A percentile compares a stretch with the other conserved stretches of the same genome.
Evolutionary conservation across 805 yeast genomes (phyloP).

Genomic region (Saturnispora serradocipensis): DNA sequence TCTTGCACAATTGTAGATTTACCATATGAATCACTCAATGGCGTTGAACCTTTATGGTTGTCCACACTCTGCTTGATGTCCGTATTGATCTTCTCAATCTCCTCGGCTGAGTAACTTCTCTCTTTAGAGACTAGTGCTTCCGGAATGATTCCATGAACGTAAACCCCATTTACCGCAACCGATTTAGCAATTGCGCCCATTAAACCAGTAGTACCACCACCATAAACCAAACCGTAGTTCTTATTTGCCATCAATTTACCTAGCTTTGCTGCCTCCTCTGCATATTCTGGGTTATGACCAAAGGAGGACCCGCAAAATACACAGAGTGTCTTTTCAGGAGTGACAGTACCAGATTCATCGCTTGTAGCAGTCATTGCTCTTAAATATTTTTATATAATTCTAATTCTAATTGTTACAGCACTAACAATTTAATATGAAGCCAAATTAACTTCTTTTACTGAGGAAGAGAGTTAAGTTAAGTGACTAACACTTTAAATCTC

Average conservation of each 20-base stretch:
- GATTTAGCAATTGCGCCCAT: conserved; percentile 73
- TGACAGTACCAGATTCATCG: neutral
- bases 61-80: conserved; percentile 44
- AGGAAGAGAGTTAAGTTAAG: neutral
- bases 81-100: conserved; percentile 36
- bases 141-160: conserved; percentile 84
- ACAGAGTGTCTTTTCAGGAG: conserved; percentile 45
- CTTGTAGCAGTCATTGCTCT: neutral
- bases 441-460: neutral
- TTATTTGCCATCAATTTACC: conserved; percentile 50
- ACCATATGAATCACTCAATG: conserved; percentile 59
- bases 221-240: conserved; percentile 73
- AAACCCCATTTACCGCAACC: conserved; percentile 47
- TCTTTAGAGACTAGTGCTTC: conserved; percentile 69
- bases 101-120: conserved; percentile 34
- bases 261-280: conserved; percentile 46
- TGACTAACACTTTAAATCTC: neutral
- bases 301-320: conserved; percentile 83
- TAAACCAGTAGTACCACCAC: conserved; percentile 82
- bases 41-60: conserved; percentile 57
- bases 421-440: neutral
- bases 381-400: neutral
- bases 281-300: conserved; percentile 45
- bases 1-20: conserved; percentile 73
- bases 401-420: too few species aligned